These are phyloP conservation scores for Colletotrichum melonis DNA, from an alignment of 2,329 filamentous ascomycete species.

Conservation along the genomic window DNA sequence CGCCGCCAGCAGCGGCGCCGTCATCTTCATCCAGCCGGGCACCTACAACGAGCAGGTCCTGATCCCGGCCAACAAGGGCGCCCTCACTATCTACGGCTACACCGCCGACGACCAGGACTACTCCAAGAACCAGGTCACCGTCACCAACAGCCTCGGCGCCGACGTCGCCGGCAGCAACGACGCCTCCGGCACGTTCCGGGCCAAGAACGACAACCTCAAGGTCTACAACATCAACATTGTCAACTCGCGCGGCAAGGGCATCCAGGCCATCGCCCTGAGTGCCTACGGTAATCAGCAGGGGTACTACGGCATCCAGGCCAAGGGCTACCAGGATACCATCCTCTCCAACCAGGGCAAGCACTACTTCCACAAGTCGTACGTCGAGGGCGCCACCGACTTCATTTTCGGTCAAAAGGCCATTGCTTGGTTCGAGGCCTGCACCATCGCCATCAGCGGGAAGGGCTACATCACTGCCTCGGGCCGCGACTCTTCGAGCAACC, in stretches of 20 bases:
- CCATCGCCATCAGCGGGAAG: slow-evolving; percentile 57
- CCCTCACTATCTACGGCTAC: slow-evolving; percentile 72
- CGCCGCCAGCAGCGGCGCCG: slow-evolving; percentile 63
- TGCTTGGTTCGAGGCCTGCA: slow-evolving; percentile 64
- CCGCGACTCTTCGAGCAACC: slow-evolving; percentile 48
- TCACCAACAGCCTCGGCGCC: slow-evolving; percentile 52
- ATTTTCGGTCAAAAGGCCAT: slow-evolving; percentile 67
- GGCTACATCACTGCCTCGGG: slow-evolving; percentile 59
- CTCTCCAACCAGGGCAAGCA: slow-evolving; percentile 61
- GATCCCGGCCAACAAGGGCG: slow-evolving; percentile 61
- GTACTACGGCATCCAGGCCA: slow-evolving; percentile 65
- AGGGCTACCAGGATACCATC: slow-evolving; percentile 68
- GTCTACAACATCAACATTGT: slow-evolving; percentile 69
- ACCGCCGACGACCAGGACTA: slow-evolving; percentile 49
- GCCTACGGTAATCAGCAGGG: slow-evolving; percentile 47
- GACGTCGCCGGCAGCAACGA: slow-evolving; percentile 56
- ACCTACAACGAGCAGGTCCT: slow-evolving; percentile 56
- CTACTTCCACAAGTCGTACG: slow-evolving; percentile 63
- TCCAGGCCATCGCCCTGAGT: slow-evolving; percentile 64
- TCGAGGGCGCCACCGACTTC: slow-evolving; percentile 68
- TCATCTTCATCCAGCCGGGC: slow-evolving; percentile 46
- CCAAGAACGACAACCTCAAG: slow-evolving; percentile 56
- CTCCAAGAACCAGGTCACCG: slow-evolving; percentile 60
- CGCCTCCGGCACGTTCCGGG: slow-evolving; percentile 45
- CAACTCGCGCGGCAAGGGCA: slow-evolving; percentile 59